These are phyloP conservation scores for Pseudocercospora fuligena DNA, from an alignment of 2,329 filamentous ascomycete species.

Conservation along the genomic window DNA sequence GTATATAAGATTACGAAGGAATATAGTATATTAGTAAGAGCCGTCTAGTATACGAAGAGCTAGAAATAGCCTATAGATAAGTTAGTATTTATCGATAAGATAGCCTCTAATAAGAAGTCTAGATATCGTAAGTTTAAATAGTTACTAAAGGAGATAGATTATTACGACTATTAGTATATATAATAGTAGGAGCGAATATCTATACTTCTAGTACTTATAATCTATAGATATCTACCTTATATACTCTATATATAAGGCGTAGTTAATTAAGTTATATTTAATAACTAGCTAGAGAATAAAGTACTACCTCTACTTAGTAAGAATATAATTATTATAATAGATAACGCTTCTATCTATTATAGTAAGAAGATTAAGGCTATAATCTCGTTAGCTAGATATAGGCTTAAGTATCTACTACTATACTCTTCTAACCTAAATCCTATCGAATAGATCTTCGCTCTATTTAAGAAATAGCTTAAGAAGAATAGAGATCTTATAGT, in stretches of 20 bases:
- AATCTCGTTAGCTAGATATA: not conserved
- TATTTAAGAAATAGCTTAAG: constrained; percentile 8
- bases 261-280: not conserved
- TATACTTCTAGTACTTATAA: too few species aligned
- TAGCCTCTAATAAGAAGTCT: not conserved
- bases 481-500: not conserved
- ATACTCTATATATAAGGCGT: too few species aligned
- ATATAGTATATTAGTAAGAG: too few species aligned
- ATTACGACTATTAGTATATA: not conserved
- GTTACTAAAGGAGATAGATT: not conserved
- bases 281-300: constrained; percentile 3
- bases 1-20: too few species aligned
- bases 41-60: too few species aligned
- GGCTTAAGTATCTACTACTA: not conserved
- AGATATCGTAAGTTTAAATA: constrained; percentile 2
- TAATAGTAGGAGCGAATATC: not conserved
- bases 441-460: constrained; percentile 3
- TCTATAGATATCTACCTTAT: too few species aligned
- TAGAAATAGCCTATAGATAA: too few species aligned
- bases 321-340: too few species aligned
- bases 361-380: too few species aligned
- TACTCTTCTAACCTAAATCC: constrained; percentile 8
- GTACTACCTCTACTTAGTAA: not conserved
- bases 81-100: constrained; percentile 8
- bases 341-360: too few species aligned